phyloP scores from a whole-genome alignment of 129 eudicot species.

The Helianthus annuus region HanXRQr2.0-SUNRISE NC_035441.2:180531791-180532290 shows the following conservation, averaged over 20 bases:
- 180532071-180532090: neutral
- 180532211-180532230: too few relatives aligned
- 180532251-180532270: too few relatives aligned
- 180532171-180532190: too few relatives aligned
- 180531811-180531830: neutral
- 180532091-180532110: too few relatives aligned
- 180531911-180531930: neutral
- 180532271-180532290: too few relatives aligned
- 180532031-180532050: neutral
- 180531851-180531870: conserved; percentile 3
- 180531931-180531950: neutral
- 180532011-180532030: too few relatives aligned
- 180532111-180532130: too few relatives aligned
- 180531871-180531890: neutral
- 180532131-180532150: too few relatives aligned
- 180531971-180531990: neutral
- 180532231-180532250: too few relatives aligned
- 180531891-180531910: neutral
- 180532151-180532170: too few relatives aligned
- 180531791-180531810: conserved; percentile 44
- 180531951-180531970: neutral
- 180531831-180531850: neutral
- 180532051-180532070: neutral
- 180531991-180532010: too few relatives aligned
- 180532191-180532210: too few relatives aligned